These are phyloP conservation scores for Fulvia fulva DNA, from an alignment of 2,329 filamentous ascomycete genomes.

Conservation along the genomic window DNA sequence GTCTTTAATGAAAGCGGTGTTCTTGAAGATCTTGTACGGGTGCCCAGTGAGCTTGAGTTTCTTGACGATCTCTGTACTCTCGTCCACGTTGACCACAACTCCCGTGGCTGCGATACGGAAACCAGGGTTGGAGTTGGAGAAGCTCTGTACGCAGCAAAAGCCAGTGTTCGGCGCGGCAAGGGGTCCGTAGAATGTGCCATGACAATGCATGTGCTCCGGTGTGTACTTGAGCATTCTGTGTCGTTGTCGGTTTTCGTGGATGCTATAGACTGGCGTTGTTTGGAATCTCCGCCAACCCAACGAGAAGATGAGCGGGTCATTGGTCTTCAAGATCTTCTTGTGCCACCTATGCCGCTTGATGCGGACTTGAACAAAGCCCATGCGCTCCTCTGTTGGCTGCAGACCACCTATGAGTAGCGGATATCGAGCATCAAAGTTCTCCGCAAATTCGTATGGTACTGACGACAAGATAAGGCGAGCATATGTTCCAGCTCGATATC, in stretches of 20 bases:
- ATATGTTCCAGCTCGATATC: slow-evolving; percentile 87
- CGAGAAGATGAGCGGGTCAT: slow-evolving; percentile 95
- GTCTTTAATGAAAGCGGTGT: slow-evolving; percentile 96
- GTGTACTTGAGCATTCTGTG: slow-evolving; percentile 99
- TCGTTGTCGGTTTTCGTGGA: slow-evolving; percentile 84
- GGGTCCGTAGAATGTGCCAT: slow-evolving; percentile 90
- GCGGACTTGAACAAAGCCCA: slow-evolving; percentile 89
- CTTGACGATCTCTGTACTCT: slow-evolving; percentile 96
- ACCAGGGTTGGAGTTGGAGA: slow-evolving; percentile 77
- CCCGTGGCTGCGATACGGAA: slow-evolving; percentile 95
- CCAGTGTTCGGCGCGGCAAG: slow-evolving; percentile 93
- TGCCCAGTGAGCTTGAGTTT: slow-evolving; percentile 94
- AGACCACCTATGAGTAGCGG: slow-evolving; percentile 90
- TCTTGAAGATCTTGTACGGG: slow-evolving; percentile 98
- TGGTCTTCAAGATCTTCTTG: slow-evolving; percentile 98
- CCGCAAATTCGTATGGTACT: slow-evolving; percentile 86
- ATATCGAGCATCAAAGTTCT: slow-evolving; percentile 73
- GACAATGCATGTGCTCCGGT: slow-evolving; percentile 98
- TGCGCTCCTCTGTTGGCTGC: slow-evolving; percentile 87
- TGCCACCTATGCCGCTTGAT: slow-evolving; percentile 99
- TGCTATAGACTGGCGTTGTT: slow-evolving; percentile 86
- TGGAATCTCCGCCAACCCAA: slow-evolving; percentile 96
- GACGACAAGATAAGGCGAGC: slow-evolving; percentile 84
- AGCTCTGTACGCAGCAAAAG: slow-evolving; percentile 88
- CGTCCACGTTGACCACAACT: slow-evolving; percentile 88